phyloP scores from a whole-genome alignment of 305 asterid species.

The Caryopteris hybrid region DNA sequence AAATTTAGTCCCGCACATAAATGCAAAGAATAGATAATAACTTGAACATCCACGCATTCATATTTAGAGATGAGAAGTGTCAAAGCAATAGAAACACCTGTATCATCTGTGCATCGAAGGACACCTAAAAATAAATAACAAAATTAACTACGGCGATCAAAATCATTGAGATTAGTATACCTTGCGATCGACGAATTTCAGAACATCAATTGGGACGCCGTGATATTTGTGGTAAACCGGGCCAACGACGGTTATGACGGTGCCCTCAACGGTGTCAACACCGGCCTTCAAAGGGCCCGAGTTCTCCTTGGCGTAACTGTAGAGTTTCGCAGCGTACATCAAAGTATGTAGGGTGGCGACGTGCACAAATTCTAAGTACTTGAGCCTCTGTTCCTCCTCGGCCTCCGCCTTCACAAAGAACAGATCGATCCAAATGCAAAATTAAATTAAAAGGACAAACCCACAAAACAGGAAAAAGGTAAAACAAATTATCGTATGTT shows the following conservation, averaged over 20 bases:
- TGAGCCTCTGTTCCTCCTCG: conserved; percentile 62
- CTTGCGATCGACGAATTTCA: conserved; percentile 86
- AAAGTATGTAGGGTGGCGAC: conserved; percentile 49
- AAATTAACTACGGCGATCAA: neutral
- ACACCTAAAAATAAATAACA: neutral
- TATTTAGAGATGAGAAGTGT: neutral
- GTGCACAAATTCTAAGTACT: conserved; percentile 76
- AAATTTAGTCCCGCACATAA: neutral
- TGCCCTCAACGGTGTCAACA: conserved; percentile 75
- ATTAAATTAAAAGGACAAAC: neutral
- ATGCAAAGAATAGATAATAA: neutral
- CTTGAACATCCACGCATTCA: neutral
- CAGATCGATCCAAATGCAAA: neutral
- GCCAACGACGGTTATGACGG: conserved; percentile 71
- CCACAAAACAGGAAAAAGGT: neutral
- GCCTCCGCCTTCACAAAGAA: conserved; percentile 26
- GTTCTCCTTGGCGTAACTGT: conserved; percentile 73
- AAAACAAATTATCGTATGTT: neutral
- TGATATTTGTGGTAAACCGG: conserved; percentile 71
- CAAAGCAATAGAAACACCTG: neutral
- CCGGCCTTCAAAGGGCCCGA: conserved; percentile 87
- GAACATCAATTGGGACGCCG: conserved; percentile 51
- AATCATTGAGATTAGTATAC: conserved; percentile 25
- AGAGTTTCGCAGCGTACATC: conserved; percentile 54
- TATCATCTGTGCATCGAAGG: too few species aligned